Evolutionary conservation across 129 eudicot species (phyloP).

Genomic region (Apium graveolens): DNA sequence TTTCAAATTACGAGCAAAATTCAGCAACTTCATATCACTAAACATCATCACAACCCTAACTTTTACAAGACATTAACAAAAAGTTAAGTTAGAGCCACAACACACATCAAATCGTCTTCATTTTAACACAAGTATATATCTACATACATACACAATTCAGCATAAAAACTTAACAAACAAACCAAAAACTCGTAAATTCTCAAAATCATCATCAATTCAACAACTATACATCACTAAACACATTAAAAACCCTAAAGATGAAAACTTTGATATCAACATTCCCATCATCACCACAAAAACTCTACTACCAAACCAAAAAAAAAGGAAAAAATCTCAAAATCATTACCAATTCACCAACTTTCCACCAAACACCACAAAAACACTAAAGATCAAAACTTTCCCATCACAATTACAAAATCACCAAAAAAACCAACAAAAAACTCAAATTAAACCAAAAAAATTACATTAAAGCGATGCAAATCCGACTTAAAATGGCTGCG

Average conservation of each 20-base stretch:
- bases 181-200: too few species aligned
- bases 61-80: too few species aligned
- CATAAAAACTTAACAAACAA: too few species aligned
- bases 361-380: not conserved
- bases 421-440: not conserved
- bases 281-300: not conserved
- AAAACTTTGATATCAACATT: too few species aligned
- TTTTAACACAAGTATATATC: too few species aligned
- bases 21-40: too few species aligned
- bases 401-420: not conserved
- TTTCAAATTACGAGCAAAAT: not conserved
- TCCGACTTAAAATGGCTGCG: conserved; percentile 91
- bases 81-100: too few species aligned
- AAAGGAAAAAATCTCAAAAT: not conserved
- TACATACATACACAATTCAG: too few species aligned
- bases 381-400: not conserved
- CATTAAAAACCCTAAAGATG: not conserved
- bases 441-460: not conserved
- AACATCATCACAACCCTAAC: too few species aligned
- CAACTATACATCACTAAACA: not conserved
- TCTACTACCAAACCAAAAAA: not conserved
- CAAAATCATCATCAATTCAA: not conserved
- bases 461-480: conserved; percentile 83
- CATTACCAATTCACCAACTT: not conserved
- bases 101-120: too few species aligned